phyloP scores from a whole-genome alignment of 345 rosid genomes.

The Zanthoxylum bungeanum region DNA sequence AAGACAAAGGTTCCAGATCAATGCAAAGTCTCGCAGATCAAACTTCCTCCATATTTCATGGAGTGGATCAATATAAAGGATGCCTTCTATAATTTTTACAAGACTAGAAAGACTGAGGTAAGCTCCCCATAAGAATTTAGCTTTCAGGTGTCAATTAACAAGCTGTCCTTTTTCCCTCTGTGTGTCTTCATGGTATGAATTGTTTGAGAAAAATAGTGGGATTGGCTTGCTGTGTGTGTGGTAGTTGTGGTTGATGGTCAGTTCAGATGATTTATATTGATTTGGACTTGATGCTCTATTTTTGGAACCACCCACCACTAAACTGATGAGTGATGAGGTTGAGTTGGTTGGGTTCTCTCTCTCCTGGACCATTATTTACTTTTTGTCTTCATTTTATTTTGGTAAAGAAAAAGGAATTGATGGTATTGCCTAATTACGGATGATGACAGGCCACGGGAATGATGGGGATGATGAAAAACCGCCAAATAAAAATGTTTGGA shows the following conservation, averaged over 20 bases:
- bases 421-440: slow-evolving; percentile 10
- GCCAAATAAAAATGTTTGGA: slow-evolving; percentile 56
- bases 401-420: background rate
- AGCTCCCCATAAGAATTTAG: background rate
- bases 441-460: slow-evolving; percentile 88
- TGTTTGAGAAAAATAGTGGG: background rate
- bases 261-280: background rate
- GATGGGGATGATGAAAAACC: slow-evolving; percentile 89
- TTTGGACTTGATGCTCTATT: background rate
- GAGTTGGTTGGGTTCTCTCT: background rate
- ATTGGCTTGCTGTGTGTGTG: background rate
- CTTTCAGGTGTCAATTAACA: background rate
- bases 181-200: background rate
- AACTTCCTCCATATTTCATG: slow-evolving; percentile 75
- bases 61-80: slow-evolving; percentile 96
- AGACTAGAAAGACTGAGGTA: slow-evolving; percentile 46
- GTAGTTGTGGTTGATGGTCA: background rate
- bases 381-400: background rate
- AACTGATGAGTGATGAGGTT: background rate
- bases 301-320: background rate
- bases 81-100: slow-evolving; percentile 69
- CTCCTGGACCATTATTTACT: background rate
- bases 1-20: slow-evolving; percentile 87
- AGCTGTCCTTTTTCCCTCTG: background rate
- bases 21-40: slow-evolving; percentile 61